Evolutionary conservation across 176 grass and related monocot genomes (phyloP), one percentile per base, ranked within the genome.

Genomic region (Triticum urartu): DNA sequence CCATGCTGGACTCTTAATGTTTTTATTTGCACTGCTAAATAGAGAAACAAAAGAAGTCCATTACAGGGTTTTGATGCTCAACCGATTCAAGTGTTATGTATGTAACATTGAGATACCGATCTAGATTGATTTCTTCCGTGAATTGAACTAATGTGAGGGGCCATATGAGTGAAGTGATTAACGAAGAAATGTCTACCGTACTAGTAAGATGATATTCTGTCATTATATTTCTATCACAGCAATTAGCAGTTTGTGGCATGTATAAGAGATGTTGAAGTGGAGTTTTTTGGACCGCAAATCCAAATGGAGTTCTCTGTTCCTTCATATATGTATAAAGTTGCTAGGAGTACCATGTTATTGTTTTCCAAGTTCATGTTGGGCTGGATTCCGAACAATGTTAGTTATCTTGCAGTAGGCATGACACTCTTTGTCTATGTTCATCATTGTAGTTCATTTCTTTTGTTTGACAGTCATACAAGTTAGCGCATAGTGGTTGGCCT

Each of bases 391-490:
- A 68, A 85, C 12, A 80, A 38, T 13, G 25, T 10, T 76, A 28
- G 28, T 79, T 73, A 58, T 79, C 73, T 54, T n/a, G 66, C 22
- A 61, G 32, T 60, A 40, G 11, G n/a, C 30, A 88, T 75, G 73
- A 9, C 77, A 71, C 7, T 68, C 10, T 79, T n/a, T 87, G 74
- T 75, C 12, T 80, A 47, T 67, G 35, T 80, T 50, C 38, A 68
- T 75, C 9, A 75, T 15, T 74, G n/a, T 45, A 52, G 32, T 11
- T 78, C 18, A 13, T 40, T 71, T 39, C 34, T 90, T 34, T 75
- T 67, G 48, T 47, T 74, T 66, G 22, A 34, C 34, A 52, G 68
- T 84, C 58, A 84, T 79, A 75, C 40, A 33, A 6, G 43, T 30
- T 21, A 33, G 78, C 14, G 2, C 3, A 17, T 35, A 21, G 50